Conservation (phyloP, 768 basidiomycete genomes). For the Rhizopogon salebrosus region DNA sequence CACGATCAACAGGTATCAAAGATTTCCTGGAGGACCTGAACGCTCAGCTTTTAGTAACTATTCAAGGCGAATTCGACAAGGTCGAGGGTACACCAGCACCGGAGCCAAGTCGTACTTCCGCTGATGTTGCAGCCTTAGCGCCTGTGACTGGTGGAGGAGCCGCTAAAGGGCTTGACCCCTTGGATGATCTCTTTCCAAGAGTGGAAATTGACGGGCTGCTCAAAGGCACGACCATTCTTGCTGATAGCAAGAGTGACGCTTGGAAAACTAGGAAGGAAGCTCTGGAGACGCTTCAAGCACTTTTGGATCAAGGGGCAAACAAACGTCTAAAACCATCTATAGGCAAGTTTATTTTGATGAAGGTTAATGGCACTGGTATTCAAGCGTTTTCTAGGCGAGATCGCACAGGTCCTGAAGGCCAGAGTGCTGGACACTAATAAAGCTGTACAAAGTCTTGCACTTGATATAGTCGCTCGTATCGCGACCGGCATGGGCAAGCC, state of each 20-base stretch:
- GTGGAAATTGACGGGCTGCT: constrained; percentile 88
- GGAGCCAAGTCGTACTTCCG: constrained; percentile 70
- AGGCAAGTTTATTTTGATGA: constrained; percentile 44
- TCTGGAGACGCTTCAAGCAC: constrained; percentile 74
- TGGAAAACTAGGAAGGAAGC: constrained; percentile 99
- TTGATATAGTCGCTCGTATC: constrained; percentile 86
- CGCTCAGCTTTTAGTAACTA: constrained; percentile 87
- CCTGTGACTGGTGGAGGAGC: constrained; percentile 38
- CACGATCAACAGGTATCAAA: constrained; percentile 63
- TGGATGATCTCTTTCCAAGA: constrained; percentile 94
- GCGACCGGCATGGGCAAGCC: constrained; percentile 93
- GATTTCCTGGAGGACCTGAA: constrained; percentile 93
- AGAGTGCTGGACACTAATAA: constrained; percentile 92
- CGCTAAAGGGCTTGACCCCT: constrained; percentile 50
- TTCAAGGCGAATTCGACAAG: constrained; percentile 89
- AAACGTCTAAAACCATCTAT: constrained; percentile 88
- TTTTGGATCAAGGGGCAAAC: constrained; percentile 87
- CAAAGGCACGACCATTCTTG: constrained; percentile 75
- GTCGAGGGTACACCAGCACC: constrained; percentile 74
- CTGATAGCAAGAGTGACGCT: constrained; percentile 84
- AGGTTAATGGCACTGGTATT: not conserved
- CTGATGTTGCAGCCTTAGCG: constrained; percentile 59
- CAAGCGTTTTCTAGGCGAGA: constrained; percentile 59
- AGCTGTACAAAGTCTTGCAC: constrained; percentile 82
- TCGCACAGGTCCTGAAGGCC: constrained; percentile 81